Base-by-base conservation (phyloP, 2,329 filamentous ascomycete genomes). In the Calonectria pseudoturangicola region DNA sequence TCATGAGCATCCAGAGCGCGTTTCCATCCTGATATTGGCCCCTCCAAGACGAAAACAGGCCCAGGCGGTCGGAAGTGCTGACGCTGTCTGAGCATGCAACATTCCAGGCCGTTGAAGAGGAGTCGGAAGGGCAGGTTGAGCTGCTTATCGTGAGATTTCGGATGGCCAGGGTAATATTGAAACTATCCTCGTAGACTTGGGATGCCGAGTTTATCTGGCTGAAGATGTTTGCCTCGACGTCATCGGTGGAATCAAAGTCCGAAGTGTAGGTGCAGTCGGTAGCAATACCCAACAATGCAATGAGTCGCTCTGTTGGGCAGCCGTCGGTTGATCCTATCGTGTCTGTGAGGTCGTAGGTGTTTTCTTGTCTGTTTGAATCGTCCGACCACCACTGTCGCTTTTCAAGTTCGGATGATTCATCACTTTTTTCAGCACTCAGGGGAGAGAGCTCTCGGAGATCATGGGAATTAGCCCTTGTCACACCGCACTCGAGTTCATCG, bases 241-340 rank as follows among this genome's bases (percentile, higher is more conserved):
- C 87, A 54, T 90, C 86, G 50, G 90, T 89, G 13, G 88, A 89
- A 66, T 89, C 88, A 83, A 98, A 96, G 7, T 88, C 87, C 1
- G 86, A 87, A 6, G 93, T 94, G 80, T 98, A 98, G 7, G 91
- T 93, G 85, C 95, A 98, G 82, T 98, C 95, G 0, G 94, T 95
- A 5, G 95, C 95, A 27, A 98, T 90, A n/a, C 96, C 96, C n/a
- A 98, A 90, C 50, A 98, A 87, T 0, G 96, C 95, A 36, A 98
- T 94, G 82, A 93, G 94, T 73, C 94, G 90, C 5, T 94, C 94
- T 1, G 88, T 91, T 8, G 95, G 95, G 80, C 95, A 98, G 62
- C 96, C 96, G 6, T 85, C 81, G 0, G 93, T 94, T 68, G 89
- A 92, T 43, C 95, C 95, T 79, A 98, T 95, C 15, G 68, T 63